Percentiles rank a stretch among this genome's conserved stretches.
These are phyloP conservation scores for Maudiozyma humilis DNA, from an alignment of 1,139 yeast genomes.

Conservation along the genomic window DNA sequence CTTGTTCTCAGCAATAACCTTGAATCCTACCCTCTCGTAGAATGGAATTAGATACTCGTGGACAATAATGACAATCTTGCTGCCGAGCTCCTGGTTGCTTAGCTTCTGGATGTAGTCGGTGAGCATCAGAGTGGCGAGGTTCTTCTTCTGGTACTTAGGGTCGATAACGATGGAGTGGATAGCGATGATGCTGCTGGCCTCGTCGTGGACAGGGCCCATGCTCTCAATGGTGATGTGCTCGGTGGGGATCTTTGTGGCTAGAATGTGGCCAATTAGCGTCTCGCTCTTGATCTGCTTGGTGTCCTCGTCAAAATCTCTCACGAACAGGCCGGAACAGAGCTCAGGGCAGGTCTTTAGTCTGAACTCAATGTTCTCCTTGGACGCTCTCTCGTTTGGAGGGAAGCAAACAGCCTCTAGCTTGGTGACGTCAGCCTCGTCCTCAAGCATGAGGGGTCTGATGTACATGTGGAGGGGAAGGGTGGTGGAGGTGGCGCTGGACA, in stretches of 20 bases:
- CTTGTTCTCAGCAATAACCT: slow-evolving; percentile 27
- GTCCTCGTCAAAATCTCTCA: slow-evolving; percentile 50
- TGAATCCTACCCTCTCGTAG: slow-evolving; percentile 72
- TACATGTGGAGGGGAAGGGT: slow-evolving; percentile 56
- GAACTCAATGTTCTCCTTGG: slow-evolving; percentile 55
- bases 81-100: slow-evolving; percentile 81
- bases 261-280: slow-evolving; percentile 69
- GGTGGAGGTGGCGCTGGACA: slow-evolving; percentile 8
- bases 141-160: slow-evolving; percentile 72
- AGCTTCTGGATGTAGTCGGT: slow-evolving; percentile 88
- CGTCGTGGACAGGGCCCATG: slow-evolving; percentile 65
- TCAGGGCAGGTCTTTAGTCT: slow-evolving; percentile 81
- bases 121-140: slow-evolving; percentile 71
- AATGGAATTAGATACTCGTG: slow-evolving; percentile 64
- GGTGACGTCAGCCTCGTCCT: slow-evolving; percentile 56
- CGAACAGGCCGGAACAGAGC: slow-evolving; percentile 76
- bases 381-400: slow-evolving; percentile 58
- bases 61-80: slow-evolving; percentile 64
- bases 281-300: slow-evolving; percentile 41
- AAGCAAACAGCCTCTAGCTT: slow-evolving; percentile 65
- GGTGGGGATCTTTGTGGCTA: slow-evolving; percentile 64
- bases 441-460: slow-evolving; percentile 70
- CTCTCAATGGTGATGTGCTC: slow-evolving; percentile 51
- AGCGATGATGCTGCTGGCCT: slow-evolving; percentile 66
- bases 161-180: slow-evolving; percentile 75